phyloP scores from a whole-genome alignment of 345 rosid genomes.

The Eucalyptus erythrocorys region DNA sequence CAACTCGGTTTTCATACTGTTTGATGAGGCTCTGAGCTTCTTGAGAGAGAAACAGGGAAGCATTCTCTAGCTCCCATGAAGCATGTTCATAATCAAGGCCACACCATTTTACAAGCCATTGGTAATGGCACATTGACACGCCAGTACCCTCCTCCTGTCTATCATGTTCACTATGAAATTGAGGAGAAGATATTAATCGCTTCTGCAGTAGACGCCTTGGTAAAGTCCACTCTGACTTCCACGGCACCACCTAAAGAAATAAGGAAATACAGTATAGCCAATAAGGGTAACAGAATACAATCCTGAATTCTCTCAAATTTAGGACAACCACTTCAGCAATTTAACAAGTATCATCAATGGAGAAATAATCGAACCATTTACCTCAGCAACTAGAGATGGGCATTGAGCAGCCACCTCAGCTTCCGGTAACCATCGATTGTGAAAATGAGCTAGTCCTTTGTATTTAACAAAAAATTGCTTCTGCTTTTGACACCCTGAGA shows the following conservation, averaged over 20 bases:
- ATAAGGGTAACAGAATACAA: not conserved
- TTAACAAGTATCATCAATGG: not conserved
- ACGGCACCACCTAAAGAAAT: constrained; percentile 15
- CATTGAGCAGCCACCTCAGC: constrained; percentile 19
- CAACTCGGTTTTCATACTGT: constrained; percentile 26
- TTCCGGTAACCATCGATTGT: constrained; percentile 44
- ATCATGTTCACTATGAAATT: not conserved
- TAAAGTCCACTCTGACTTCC: constrained; percentile 32
- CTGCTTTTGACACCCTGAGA: constrained; percentile 10
- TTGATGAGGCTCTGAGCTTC: constrained; percentile 16
- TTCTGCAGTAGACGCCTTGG: constrained; percentile 35
- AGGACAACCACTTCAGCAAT: not conserved
- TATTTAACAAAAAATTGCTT: constrained; percentile 38
- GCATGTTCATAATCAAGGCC: constrained; percentile 47
- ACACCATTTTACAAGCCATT: constrained; percentile 60
- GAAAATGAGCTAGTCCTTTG: constrained; percentile 53
- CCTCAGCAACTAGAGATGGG: constrained; percentile 32
- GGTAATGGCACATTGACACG: constrained; percentile 6
- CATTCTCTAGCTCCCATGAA: constrained; percentile 47
- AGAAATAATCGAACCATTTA: not conserved
- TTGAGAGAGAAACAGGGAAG: constrained; percentile 18
- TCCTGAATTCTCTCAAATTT: not conserved
- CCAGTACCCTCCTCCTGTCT: not conserved
- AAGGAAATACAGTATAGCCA: not conserved
- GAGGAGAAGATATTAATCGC: constrained; percentile 1